Evolutionary conservation across 2,329 filamentous ascomycete genomes (phyloP).

Genomic region (Exserohilum turcica): DNA sequence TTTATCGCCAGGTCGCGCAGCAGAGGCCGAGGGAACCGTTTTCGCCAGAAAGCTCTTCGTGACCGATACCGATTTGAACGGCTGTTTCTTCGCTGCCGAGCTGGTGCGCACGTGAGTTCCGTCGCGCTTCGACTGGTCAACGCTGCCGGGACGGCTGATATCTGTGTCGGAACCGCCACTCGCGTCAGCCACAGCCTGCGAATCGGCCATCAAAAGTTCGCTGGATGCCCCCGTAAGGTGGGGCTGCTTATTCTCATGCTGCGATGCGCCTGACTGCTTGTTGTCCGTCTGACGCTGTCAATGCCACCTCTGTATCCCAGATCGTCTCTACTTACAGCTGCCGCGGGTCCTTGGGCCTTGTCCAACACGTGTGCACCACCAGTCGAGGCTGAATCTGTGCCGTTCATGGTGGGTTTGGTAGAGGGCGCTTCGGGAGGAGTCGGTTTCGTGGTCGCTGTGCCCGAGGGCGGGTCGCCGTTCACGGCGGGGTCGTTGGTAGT

Average conservation of each 20-base stretch:
- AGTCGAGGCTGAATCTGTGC: conserved; percentile 22
- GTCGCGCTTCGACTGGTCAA: conserved; percentile 60
- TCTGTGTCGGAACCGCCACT: conserved; percentile 81
- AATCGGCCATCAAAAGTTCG: conserved; percentile 42
- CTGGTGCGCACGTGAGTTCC: conserved; percentile 64
- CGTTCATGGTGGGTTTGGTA: conserved; percentile 43
- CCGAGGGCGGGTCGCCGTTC: conserved; percentile 51
- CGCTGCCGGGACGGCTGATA: conserved; percentile 63
- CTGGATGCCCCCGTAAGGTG: conserved; percentile 46
- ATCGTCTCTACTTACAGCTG: conserved; percentile 29
- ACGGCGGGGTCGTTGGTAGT: conserved; percentile 61
- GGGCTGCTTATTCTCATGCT: conserved; percentile 28
- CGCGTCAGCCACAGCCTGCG: conserved; percentile 64
- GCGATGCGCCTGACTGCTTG: conserved; percentile 16
- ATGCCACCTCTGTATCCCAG: conserved; percentile 3
- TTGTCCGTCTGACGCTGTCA: conserved; percentile 25
- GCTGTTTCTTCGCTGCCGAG: conserved; percentile 69
- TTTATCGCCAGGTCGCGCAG: conserved; percentile 61
- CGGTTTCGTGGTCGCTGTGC: conserved; percentile 39
- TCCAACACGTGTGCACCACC: conserved; percentile 25
- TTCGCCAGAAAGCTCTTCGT: conserved; percentile 87
- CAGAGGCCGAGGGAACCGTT: conserved; percentile 59
- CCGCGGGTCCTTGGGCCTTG: conserved; percentile 20
- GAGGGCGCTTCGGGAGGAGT: conserved; percentile 40
- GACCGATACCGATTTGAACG: conserved; percentile 84